Conservation (phyloP, 371 early-diverging fungal species). For the Mortierella sp. region DNA sequence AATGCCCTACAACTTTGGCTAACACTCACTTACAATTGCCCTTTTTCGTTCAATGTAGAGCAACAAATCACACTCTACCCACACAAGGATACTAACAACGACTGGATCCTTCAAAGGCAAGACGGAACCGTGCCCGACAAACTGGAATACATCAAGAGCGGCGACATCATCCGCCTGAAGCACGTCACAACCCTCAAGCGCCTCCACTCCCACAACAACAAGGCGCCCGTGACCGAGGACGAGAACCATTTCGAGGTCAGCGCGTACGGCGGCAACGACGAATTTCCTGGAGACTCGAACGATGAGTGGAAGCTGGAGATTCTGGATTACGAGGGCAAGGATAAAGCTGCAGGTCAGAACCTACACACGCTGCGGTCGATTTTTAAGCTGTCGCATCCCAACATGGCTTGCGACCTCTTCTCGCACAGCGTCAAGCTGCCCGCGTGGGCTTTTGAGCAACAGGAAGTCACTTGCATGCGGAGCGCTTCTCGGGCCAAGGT, state of each 20-base stretch:
- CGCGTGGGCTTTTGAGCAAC: conserved; percentile 98
- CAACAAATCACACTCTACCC: conserved; percentile 97
- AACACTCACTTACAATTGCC: background rate
- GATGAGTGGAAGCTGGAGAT: conserved; percentile 87
- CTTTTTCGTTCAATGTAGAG: conserved; percentile 60
- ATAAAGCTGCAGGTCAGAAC: conserved; percentile 62
- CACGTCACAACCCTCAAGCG: conserved; percentile 61
- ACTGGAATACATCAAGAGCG: conserved; percentile 64
- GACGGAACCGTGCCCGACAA: conserved; percentile 60
- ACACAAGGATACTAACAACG: conserved; percentile 89
- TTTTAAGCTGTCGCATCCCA: conserved; percentile 82
- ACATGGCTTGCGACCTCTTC: conserved; percentile 83
- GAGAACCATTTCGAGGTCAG: conserved; percentile 93
- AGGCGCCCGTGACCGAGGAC: conserved; percentile 86
- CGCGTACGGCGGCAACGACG: conserved; percentile 67
- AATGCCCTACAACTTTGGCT: background rate
- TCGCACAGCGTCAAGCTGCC: conserved; percentile 88
- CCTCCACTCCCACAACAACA: conserved; percentile 87
- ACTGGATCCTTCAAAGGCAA: conserved; percentile 80
- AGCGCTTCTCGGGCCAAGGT: conserved; percentile 74
- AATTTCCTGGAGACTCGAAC: conserved; percentile 69
- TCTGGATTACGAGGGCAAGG: conserved; percentile 67
- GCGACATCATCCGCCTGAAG: conserved; percentile 64
- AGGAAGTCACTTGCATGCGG: conserved; percentile 91
- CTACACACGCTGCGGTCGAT: conserved; percentile 75